phyloP scores from a whole-genome alignment of 176 grass and related monocot genomes.

The barley (Hordeum vulgare) region DNA sequence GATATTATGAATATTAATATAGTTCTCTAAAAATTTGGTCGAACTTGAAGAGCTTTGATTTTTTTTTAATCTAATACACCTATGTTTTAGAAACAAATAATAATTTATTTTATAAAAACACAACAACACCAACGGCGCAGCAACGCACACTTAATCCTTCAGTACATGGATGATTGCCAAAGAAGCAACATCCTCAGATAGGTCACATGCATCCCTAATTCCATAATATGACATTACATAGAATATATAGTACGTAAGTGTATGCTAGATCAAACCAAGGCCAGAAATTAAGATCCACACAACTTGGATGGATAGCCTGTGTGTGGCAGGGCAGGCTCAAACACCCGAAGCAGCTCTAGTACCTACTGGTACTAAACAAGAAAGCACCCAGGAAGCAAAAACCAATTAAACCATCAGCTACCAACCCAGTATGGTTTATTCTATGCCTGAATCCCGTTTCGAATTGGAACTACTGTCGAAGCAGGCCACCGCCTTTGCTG shows the following conservation, averaged over 20 bases:
- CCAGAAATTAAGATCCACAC: background rate
- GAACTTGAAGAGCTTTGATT: no score
- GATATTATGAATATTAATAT: no score
- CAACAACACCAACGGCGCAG: no score
- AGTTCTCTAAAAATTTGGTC: no score
- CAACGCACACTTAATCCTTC: no score
- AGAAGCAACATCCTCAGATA: background rate
- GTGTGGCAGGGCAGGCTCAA: background rate
- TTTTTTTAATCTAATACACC: no score
- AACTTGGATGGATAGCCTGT: background rate
- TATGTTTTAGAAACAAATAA: no score
- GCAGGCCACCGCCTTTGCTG: no score
- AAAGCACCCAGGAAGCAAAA: background rate
- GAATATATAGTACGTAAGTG: background rate
- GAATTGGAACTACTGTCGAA: no score
- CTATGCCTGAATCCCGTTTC: no score
- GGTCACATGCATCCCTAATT: background rate
- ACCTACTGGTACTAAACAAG: background rate
- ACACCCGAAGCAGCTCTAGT: background rate
- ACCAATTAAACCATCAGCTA: background rate
- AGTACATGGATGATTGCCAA: background rate
- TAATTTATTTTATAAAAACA: no score
- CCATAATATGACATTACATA: background rate
- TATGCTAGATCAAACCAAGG: background rate
- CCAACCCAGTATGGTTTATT: background rate